Conservation (phyloP, 805 yeast genomes). For the Zygosaccharomyces gambellarensis region DNA sequence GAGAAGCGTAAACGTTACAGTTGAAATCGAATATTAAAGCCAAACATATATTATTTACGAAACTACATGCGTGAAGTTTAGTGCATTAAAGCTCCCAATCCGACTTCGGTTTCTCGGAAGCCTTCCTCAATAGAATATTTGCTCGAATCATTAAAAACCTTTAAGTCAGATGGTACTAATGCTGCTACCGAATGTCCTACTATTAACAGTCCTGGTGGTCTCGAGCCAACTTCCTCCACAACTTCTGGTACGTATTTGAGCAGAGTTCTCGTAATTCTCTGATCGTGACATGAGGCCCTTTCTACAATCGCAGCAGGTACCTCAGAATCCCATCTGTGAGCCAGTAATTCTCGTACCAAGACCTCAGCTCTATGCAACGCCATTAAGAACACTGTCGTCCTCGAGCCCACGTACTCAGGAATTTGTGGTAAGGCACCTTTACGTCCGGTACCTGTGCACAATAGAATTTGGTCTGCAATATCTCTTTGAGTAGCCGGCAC, state of each 20-base stretch:
- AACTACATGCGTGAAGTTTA: conserved; percentile 1
- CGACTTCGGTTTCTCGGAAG: conserved; percentile 20
- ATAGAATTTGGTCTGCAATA: conserved; percentile 84
- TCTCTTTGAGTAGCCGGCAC: conserved; percentile 92
- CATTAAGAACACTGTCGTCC: conserved; percentile 89
- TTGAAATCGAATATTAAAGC: neutral
- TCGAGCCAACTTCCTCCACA: conserved; percentile 68
- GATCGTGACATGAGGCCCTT: conserved; percentile 91
- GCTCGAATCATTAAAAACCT: conserved; percentile 22
- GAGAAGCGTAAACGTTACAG: neutral
- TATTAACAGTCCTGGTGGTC: conserved; percentile 89
- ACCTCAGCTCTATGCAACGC: conserved; percentile 65
- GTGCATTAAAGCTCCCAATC: conserved; percentile 2
- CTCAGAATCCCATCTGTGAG: conserved; percentile 58
- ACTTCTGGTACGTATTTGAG: conserved; percentile 65
- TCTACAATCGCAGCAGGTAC: conserved; percentile 84
- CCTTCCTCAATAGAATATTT: conserved; percentile 37
- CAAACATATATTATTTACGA: neutral
- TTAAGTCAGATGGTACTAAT: conserved; percentile 20
- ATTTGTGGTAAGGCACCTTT: conserved; percentile 74
- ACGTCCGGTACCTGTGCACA: conserved; percentile 93
- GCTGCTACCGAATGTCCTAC: conserved; percentile 75
- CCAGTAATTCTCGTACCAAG: conserved; percentile 49
- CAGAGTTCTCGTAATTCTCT: conserved; percentile 73
- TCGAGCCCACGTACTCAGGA: conserved; percentile 64